A percentile compares a stretch with the other conserved stretches of the same genome.
These are phyloP conservation scores for Knoxia roxburghii DNA, from an alignment of 257 asterid species.

Conservation along the genomic window DNA sequence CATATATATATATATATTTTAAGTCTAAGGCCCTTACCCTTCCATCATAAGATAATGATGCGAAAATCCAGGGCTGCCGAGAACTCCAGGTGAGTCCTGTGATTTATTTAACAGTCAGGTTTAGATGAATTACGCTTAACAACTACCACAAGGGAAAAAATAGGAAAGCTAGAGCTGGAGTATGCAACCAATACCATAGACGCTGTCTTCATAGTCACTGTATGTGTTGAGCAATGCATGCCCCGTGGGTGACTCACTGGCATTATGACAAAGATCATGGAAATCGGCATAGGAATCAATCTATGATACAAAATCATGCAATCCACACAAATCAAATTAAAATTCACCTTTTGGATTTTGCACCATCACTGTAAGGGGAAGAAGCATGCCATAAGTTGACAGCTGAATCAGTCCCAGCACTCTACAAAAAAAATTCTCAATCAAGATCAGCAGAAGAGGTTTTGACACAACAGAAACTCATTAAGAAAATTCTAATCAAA, in stretches of 20 bases:
- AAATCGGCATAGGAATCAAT: constrained; percentile 13
- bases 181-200: constrained; percentile 59
- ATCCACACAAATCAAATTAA: not conserved
- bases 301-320: constrained; percentile 3
- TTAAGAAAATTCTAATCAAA: not conserved
- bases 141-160: not conserved
- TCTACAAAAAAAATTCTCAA: constrained; percentile 40
- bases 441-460: not conserved
- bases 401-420: constrained; percentile 97
- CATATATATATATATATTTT: not conserved
- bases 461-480: not conserved
- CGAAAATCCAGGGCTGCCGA: constrained; percentile 96
- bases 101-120: constrained; percentile 23
- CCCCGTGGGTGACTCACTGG: constrained; percentile 46
- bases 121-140: constrained; percentile 8
- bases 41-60: constrained; percentile 96
- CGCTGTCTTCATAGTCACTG: constrained; percentile 91
- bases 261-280: constrained; percentile 19
- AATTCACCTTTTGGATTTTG: constrained; percentile 48
- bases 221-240: constrained; percentile 57
- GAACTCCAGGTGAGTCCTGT: constrained; percentile 94
- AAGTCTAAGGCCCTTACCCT: constrained; percentile 55
- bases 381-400: constrained; percentile 82
- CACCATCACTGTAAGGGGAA: constrained; percentile 37
- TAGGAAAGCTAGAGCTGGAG: constrained; percentile 2